Evolutionary conservation across 1,284 basidiomycete species (phyloP).

Genomic region (Ustilago vetiveriae): DNA sequence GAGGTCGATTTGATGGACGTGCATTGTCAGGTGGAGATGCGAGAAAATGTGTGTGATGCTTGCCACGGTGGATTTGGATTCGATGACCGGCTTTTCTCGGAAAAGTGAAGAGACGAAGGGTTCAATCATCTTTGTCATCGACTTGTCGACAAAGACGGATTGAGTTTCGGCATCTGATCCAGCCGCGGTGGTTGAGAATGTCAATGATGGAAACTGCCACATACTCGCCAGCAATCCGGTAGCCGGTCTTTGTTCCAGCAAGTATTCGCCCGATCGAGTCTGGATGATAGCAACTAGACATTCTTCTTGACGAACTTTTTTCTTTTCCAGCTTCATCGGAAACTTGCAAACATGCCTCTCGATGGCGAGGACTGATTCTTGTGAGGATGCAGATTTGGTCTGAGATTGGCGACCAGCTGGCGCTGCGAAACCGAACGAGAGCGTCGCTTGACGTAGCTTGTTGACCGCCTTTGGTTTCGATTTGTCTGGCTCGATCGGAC

Average conservation of each 20-base stretch:
- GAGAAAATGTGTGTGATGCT: slow-evolving; percentile 83
- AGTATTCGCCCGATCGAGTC: slow-evolving; percentile 1
- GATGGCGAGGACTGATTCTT: slow-evolving; percentile 3
- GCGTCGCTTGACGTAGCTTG: slow-evolving; percentile 38
- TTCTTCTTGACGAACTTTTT: slow-evolving; percentile 83
- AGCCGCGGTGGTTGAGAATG: slow-evolving; percentile 27
- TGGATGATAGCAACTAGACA: slow-evolving; percentile 82
- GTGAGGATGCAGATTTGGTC: slow-evolving; percentile 2
- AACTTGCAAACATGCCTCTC: slow-evolving; percentile 74
- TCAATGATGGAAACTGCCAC: slow-evolving; percentile 64
- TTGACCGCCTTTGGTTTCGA: slow-evolving; percentile 5
- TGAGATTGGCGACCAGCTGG: too few species aligned
- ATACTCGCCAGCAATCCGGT: slow-evolving; percentile 52
- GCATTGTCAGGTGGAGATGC: slow-evolving; percentile 89
- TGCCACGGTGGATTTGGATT: slow-evolving; percentile 6
- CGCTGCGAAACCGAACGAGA: slow-evolving; percentile 36
- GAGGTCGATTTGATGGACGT: slow-evolving; percentile 70
- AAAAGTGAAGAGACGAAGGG: slow-evolving; percentile 9
- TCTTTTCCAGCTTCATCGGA: slow-evolving; percentile 86
- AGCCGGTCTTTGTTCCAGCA: slow-evolving; percentile 43
- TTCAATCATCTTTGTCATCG: slow-evolving; percentile 18
- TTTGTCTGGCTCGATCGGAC: not conserved
- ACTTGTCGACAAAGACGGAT: slow-evolving; percentile 1
- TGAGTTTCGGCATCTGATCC: slow-evolving; percentile 3
- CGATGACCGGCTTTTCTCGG: too few species aligned